Conservation (phyloP, 2,329 filamentous ascomycete species). For the Phialophora chinensis region DNA sequence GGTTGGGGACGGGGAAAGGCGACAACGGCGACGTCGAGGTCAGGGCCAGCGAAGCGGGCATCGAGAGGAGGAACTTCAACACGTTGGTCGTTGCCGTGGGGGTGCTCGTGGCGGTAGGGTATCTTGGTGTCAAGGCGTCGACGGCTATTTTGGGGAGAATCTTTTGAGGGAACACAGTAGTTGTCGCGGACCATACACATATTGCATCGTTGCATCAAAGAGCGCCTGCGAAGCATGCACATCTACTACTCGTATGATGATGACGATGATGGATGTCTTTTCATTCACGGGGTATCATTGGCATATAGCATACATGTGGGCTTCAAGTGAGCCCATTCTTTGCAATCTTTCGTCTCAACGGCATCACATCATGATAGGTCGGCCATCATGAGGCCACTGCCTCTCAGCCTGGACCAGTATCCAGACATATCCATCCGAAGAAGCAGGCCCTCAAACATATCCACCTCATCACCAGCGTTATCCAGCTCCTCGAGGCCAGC, state of each 20-base stretch:
- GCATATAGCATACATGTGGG: neutral
- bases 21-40: constrained; percentile 53
- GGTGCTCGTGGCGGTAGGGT: constrained; percentile 22
- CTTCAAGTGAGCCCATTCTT: neutral
- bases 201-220: neutral
- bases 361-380: constrained; percentile 3
- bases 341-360: neutral
- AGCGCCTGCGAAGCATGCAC: neutral
- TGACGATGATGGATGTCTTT: neutral
- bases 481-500: constrained; percentile 40
- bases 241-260: neutral
- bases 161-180: constrained; percentile 1
- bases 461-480: constrained; percentile 45
- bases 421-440: constrained; percentile 73
- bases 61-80: constrained; percentile 37
- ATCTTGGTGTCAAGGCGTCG: constrained; percentile 28
- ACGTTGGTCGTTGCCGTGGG: constrained; percentile 35
- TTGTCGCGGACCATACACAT: neutral
- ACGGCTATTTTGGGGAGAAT: constrained; percentile 23
- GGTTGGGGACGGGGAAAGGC: constrained; percentile 50
- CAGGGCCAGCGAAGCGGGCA: constrained; percentile 18
- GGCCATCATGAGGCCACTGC: neutral
- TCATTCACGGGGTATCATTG: neutral
- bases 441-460: constrained; percentile 69
- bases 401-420: constrained; percentile 54